phyloP scores from a whole-genome alignment of 306 rosid species.

The Senna tora region DNA sequence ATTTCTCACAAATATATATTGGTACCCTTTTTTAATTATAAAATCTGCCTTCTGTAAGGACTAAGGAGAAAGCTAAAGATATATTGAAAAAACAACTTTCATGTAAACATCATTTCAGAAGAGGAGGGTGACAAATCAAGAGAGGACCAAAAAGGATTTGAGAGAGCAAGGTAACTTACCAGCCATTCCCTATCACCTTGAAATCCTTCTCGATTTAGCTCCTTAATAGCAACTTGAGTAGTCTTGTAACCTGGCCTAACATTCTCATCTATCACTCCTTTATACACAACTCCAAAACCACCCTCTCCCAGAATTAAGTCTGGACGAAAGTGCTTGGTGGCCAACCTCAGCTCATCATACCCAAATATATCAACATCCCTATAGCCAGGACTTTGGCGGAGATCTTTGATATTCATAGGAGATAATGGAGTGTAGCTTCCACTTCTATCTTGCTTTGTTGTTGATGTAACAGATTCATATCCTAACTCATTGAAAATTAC shows the following conservation, averaged over 20 bases:
- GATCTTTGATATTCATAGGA: constrained; percentile 71
- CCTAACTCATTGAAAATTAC: constrained; percentile 39
- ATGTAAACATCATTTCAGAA: constrained; percentile 10
- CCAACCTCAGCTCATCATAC: constrained; percentile 71
- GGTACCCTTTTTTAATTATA: background rate
- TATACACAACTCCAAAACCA: constrained; percentile 95
- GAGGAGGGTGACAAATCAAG: background rate
- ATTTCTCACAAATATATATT: background rate
- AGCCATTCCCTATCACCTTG: constrained; percentile 99
- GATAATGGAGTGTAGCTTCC: constrained; percentile 39
- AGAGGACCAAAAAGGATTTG: constrained; percentile 8
- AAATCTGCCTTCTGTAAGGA: background rate
- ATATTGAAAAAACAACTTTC: constrained; percentile 3
- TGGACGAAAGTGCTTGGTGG: constrained; percentile 82
- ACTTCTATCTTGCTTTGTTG: constrained; percentile 26
- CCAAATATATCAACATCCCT: constrained; percentile 73
- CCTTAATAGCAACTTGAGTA: constrained; percentile 87
- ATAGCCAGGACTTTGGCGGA: constrained; percentile 68
- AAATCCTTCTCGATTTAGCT: constrained; percentile 93
- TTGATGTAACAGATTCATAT: constrained; percentile 42
- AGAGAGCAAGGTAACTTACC: constrained; percentile 47
- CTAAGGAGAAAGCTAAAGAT: background rate
- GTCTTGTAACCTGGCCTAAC: constrained; percentile 65
- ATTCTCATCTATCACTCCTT: constrained; percentile 75
- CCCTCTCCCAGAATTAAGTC: constrained; percentile 92